Percentiles rank a stretch among this genome's conserved stretches.
These are phyloP conservation scores for Pseudogymnoascus sp. DNA, from an alignment of 2,329 filamentous ascomycete species.

Conservation along the genomic window DNA sequence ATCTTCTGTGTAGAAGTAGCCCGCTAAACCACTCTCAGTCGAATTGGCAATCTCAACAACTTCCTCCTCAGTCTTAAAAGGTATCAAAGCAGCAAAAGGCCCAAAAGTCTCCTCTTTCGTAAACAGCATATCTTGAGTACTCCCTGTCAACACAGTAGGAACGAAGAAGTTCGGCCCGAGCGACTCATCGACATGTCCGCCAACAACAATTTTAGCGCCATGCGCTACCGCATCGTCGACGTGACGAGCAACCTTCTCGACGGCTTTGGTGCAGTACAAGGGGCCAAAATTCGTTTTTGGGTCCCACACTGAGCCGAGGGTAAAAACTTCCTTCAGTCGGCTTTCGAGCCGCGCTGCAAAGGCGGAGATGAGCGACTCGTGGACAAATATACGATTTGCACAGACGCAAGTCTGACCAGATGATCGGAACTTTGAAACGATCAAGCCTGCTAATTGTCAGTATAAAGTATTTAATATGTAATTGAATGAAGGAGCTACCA, in stretches of 20 bases:
- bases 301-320: slow-evolving; percentile 53
- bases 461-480: too few relatives aligned
- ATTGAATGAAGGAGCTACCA: slow-evolving; percentile 15
- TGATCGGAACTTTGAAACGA: slow-evolving; percentile 46
- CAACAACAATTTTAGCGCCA: slow-evolving; percentile 55
- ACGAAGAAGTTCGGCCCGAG: slow-evolving; percentile 59
- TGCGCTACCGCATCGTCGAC: slow-evolving; percentile 56
- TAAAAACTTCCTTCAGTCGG: slow-evolving; percentile 40
- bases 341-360: slow-evolving; percentile 49
- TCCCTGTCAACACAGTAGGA: slow-evolving; percentile 54
- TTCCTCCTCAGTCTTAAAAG: slow-evolving; percentile 59
- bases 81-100: slow-evolving; percentile 54
- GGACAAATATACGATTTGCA: slow-evolving; percentile 57
- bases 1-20: slow-evolving; percentile 61
- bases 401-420: slow-evolving; percentile 59
- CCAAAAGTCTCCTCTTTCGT: slow-evolving; percentile 55
- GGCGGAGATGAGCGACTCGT: slow-evolving; percentile 51
- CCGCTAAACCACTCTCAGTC: slow-evolving; percentile 55
- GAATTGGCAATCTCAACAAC: slow-evolving; percentile 51
- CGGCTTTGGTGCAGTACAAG: slow-evolving; percentile 45
- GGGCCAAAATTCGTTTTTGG: slow-evolving; percentile 52
- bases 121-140: slow-evolving; percentile 48
- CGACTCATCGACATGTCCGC: slow-evolving; percentile 44
- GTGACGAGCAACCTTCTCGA: slow-evolving; percentile 50
- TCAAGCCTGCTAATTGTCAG: too few relatives aligned